Percentiles rank a stretch among this genome's conserved stretches.
Evolutionary conservation across 2,329 filamentous ascomycete genomes (phyloP).

Genomic region (Pseudogymnoascus sp.): DNA sequence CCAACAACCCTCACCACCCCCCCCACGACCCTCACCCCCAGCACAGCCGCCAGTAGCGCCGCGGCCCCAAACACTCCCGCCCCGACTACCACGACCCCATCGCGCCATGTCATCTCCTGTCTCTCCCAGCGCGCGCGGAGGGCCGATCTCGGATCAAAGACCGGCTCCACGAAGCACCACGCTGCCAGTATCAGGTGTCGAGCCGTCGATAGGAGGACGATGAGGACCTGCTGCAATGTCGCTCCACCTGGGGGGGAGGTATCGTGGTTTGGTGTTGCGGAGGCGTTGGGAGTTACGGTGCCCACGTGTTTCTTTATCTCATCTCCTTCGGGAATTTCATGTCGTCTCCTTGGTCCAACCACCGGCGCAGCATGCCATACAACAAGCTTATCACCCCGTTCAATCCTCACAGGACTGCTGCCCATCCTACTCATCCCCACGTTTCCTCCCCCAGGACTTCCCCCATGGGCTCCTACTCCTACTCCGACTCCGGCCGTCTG

Average conservation of each 20-base stretch:
- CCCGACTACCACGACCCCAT: constrained; percentile 23
- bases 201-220: not conserved
- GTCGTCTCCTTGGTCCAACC: not conserved
- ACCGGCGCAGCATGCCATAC: constrained; percentile 13
- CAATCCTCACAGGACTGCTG: constrained; percentile 14
- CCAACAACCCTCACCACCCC: constrained; percentile 9
- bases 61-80: constrained; percentile 25
- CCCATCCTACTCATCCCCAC: constrained; percentile 15
- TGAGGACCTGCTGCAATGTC: not conserved
- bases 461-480: constrained; percentile 5
- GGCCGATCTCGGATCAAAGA: constrained; percentile 29
- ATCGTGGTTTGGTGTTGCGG: not conserved
- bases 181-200: constrained; percentile 22
- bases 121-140: constrained; percentile 18
- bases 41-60: constrained; percentile 19
- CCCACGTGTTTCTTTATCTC: not conserved
- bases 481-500: not conserved
- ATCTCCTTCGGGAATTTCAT: not conserved
- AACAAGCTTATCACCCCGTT: constrained; percentile 10
- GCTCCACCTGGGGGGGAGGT: not conserved
- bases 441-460: constrained; percentile 12
- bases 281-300: not conserved
- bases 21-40: constrained; percentile 10
- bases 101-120: constrained; percentile 22
- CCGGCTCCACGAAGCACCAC: constrained; percentile 29